phyloP scores from a whole-genome alignment of 495 filamentous ascomycete genomes.

The Clavariopsis aquatica region DNA sequence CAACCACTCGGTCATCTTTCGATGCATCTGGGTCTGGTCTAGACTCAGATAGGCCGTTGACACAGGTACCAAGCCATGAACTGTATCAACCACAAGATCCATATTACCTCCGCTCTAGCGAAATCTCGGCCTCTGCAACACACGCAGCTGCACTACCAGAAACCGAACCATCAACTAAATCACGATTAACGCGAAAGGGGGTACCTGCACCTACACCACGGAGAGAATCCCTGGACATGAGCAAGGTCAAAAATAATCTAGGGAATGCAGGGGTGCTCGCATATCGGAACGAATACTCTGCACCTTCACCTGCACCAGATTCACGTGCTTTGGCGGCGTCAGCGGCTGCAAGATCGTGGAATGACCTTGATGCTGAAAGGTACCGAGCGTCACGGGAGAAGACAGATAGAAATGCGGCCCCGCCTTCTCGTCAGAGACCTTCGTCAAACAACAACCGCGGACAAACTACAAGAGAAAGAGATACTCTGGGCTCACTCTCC shows the following conservation, averaged over 20 bases:
- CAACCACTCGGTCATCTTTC: slow-evolving; percentile 23
- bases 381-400: not conserved
- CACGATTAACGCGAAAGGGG: slow-evolving; percentile 14
- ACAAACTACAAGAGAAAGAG: not conserved
- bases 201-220: slow-evolving; percentile 12
- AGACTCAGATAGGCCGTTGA: slow-evolving; percentile 10
- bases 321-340: slow-evolving; percentile 17
- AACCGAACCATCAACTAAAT: not conserved
- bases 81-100: slow-evolving; percentile 13
- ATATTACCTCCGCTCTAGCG: slow-evolving; percentile 23
- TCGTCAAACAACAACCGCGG: not conserved
- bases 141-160: slow-evolving; percentile 13
- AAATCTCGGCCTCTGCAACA: not conserved
- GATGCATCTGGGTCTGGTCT: slow-evolving; percentile 12
- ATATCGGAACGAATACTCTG: slow-evolving; percentile 46
- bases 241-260: slow-evolving; percentile 1
- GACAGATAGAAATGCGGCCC: slow-evolving; percentile 42
- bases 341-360: slow-evolving; percentile 20
- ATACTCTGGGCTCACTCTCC: slow-evolving; percentile 3
- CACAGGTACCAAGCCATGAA: slow-evolving; percentile 2
- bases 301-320: slow-evolving; percentile 10
- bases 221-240: slow-evolving; percentile 11
- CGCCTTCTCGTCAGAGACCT: not conserved
- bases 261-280: slow-evolving; percentile 20
- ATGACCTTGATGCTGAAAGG: slow-evolving; percentile 10